Evolutionary conservation across 1,284 basidiomycete genomes (phyloP).

Genomic region (Wolfiporia cocos): DNA sequence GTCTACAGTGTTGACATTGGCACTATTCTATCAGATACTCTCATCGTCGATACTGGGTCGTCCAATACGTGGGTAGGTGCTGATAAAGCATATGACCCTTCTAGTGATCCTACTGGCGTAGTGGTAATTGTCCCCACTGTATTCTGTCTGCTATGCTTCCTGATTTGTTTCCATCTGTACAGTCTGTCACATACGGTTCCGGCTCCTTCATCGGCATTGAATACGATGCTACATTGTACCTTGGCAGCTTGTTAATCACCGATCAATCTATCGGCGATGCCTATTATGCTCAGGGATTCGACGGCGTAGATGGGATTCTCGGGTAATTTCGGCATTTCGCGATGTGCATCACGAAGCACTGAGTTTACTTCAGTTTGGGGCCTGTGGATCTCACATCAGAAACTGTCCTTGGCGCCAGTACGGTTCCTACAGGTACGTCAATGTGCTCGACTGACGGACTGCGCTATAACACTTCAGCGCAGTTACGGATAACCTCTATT

Average conservation of each 20-base stretch:
- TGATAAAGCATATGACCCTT: conserved; percentile 12
- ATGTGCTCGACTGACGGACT: background rate
- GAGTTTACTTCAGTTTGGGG: background rate
- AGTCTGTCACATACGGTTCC: conserved; percentile 42
- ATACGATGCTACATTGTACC: background rate
- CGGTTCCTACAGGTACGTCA: background rate
- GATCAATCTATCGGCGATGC: background rate
- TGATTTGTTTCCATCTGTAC: background rate
- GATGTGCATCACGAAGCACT: background rate
- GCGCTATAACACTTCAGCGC: conserved; percentile 5
- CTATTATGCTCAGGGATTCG: background rate
- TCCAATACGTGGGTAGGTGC: conserved; percentile 29
- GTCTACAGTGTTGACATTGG: background rate
- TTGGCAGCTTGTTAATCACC: background rate
- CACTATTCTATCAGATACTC: background rate
- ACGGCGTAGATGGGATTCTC: background rate
- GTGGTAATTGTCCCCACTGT: conserved; percentile 14
- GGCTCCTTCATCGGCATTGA: conserved; percentile 38
- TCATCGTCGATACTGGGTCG: conserved; percentile 20
- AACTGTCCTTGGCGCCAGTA: background rate
- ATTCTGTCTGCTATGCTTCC: background rate
- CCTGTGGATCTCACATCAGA: background rate
- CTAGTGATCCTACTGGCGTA: conserved; percentile 13
- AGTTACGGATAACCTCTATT: conserved; percentile 41
- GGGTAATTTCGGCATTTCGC: background rate